Evolutionary conservation across 75 land plant genomes (phyloP), one percentile per base, ranked within the genome.

Genomic region (Ceratopteris richardii): DNA sequence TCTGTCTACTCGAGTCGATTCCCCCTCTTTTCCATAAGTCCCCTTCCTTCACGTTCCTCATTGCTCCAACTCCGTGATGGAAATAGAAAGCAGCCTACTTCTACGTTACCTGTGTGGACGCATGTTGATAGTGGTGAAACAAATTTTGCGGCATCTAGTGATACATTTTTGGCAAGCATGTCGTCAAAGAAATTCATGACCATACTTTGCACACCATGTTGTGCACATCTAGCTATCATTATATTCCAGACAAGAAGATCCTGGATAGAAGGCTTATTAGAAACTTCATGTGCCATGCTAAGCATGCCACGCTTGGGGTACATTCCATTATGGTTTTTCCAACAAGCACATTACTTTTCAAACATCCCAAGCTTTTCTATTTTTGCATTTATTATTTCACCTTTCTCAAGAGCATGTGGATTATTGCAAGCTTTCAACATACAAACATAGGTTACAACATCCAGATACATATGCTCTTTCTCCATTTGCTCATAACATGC

Each of bases 391-490:
- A 59, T 47, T 33, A 26, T 39, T 22, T 60, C 57, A 10, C 72
- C 78, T 53, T 63, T 56, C 14, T 78, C 78, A 25, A 82, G 56
- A 21, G 63, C 53, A 0, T 71, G 71, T 23, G 50, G 58, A 48
- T 64, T 77, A 31, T 75, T 56, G 46, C 82, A 75, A 28, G 78
- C 78, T 58, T 64, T 62, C 11, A 82, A 63, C 54, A 67, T 55
- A 21, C 64, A 54, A 18, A 64, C 16, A 46, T 73, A 64, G 14
- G 59, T 77, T 29, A 66, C 52, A 13, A 54, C 69, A 47, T 69
- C 65, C 2, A 74, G 74, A 17, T 39, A 39, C 16, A 68, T 43
- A 26, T 37, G 27, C 19, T 50, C 48, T 54, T 25, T 41, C 13
- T 53, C 23, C 82, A 82, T 79, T 27, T 79, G 74, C 31, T 71